Conservation (phyloP, 805 yeast species). For the Maudiozyma turicensis region DNA sequence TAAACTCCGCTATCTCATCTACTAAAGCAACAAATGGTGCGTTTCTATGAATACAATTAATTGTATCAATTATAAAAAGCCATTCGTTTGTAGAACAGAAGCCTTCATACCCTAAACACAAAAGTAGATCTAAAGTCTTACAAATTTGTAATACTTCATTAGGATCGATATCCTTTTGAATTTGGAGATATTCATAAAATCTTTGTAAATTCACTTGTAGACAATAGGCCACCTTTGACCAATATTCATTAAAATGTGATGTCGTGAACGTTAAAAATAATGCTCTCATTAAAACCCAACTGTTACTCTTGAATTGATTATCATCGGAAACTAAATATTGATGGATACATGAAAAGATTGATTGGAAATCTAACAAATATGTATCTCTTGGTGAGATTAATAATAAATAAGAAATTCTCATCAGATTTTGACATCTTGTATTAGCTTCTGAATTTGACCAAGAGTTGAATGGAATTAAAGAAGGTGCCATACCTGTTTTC, state of each 20-base stretch:
- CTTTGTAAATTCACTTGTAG: constrained; percentile 35
- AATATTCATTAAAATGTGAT: constrained; percentile 53
- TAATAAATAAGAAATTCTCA: constrained; percentile 54
- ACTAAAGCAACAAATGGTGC: constrained; percentile 30
- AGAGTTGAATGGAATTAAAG: constrained; percentile 43
- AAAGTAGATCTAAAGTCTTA: constrained; percentile 67
- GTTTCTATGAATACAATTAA: constrained; percentile 44
- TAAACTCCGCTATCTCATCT: constrained; percentile 36
- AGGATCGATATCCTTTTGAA: constrained; percentile 24
- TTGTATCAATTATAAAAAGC: constrained; percentile 69
- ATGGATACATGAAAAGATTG: constrained; percentile 40
- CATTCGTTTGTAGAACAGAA: constrained; percentile 63
- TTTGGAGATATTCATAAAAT: constrained; percentile 22
- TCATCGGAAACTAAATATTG: constrained; percentile 26
- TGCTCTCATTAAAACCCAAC: constrained; percentile 53
- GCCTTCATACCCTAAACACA: constrained; percentile 67
- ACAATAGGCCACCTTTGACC: constrained; percentile 60
- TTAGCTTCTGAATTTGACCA: constrained; percentile 66
- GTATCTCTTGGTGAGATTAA: constrained; percentile 53
- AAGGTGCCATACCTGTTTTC: constrained; percentile 40
- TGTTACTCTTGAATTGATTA: constrained; percentile 16
- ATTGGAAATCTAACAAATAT: constrained; percentile 38
- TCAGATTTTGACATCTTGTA: constrained; percentile 42
- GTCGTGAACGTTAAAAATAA: constrained; percentile 53
- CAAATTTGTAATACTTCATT: constrained; percentile 45